These are phyloP conservation scores for Flaveria sonorensis DNA, from an alignment of 129 eudicot species.

Conservation along the genomic window DNA sequence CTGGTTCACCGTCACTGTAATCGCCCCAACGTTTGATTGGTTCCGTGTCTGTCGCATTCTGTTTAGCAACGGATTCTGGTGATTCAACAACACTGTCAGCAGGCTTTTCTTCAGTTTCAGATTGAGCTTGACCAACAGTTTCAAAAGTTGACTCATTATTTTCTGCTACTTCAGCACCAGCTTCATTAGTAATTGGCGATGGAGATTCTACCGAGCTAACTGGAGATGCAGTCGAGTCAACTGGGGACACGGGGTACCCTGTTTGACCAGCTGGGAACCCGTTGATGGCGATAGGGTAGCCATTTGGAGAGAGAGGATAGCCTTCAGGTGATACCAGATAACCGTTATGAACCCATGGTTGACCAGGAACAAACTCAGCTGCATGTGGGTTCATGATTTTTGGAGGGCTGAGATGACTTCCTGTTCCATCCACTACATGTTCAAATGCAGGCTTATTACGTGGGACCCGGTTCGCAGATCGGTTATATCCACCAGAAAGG, in stretches of 20 bases:
- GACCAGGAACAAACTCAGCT: conserved; percentile 83
- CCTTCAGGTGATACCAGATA: conserved; percentile 62
- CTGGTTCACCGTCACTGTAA: conserved; percentile 73
- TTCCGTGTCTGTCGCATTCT: conserved; percentile 35
- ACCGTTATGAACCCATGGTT: conserved; percentile 86
- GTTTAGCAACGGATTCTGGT: conserved; percentile 7
- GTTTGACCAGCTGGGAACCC: conserved; percentile 41
- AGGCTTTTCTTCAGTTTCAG: conserved; percentile 36
- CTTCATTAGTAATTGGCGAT: conserved; percentile 41
- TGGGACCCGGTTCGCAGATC: conserved; percentile 61
- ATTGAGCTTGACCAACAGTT: conserved; percentile 33
- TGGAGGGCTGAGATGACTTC: conserved; percentile 56
- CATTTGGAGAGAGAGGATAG: conserved; percentile 57
- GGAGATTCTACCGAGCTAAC: conserved; percentile 48
- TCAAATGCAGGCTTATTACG: conserved; percentile 66
- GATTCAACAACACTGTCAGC: conserved; percentile 7
- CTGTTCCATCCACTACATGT: conserved; percentile 50
- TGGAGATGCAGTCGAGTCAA: conserved; percentile 38
- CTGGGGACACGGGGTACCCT: conserved; percentile 39
- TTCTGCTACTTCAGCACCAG: conserved; percentile 45
- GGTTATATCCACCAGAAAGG: conserved; percentile 75
- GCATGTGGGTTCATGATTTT: conserved; percentile 97
- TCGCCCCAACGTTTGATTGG: conserved; percentile 73
- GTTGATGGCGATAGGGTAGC: conserved; percentile 37
- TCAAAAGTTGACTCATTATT: conserved; percentile 24